These are phyloP conservation scores for Pyronema domesticum DNA, from an alignment of 495 filamentous ascomycete genomes.

Conservation along the genomic window DNA sequence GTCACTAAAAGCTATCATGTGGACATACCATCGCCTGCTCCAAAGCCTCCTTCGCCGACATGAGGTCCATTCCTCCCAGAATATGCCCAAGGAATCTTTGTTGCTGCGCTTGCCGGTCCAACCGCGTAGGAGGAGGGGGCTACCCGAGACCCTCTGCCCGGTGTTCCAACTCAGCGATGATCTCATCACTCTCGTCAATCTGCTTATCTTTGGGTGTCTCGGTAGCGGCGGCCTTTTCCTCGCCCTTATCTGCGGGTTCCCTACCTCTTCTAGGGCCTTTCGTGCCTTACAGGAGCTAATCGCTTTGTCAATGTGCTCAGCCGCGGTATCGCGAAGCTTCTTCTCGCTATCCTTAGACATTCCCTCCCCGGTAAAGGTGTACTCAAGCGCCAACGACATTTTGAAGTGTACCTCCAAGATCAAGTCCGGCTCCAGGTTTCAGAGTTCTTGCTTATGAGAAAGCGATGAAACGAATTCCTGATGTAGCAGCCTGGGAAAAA, in stretches of 20 bases:
- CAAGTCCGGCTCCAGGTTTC: slow-evolving; percentile 56
- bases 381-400: slow-evolving; percentile 86
- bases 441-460: slow-evolving; percentile 54
- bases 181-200: slow-evolving; percentile 70
- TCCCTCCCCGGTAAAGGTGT: slow-evolving; percentile 34
- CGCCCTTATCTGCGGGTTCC: slow-evolving; percentile 42
- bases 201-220: slow-evolving; percentile 35
- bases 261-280: too few species aligned
- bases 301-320: slow-evolving; percentile 58
- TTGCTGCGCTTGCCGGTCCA: slow-evolving; percentile 29
- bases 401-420: slow-evolving; percentile 91
- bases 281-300: slow-evolving; percentile 62
- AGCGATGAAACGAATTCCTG: slow-evolving; percentile 60
- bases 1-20: too few species aligned
- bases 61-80: slow-evolving; percentile 48
- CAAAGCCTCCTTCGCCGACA: slow-evolving; percentile 44
- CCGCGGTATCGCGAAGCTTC: slow-evolving; percentile 55
- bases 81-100: slow-evolving; percentile 57
- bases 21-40: slow-evolving; percentile 64
- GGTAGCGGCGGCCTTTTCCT: slow-evolving; percentile 20
- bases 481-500: slow-evolving; percentile 59
- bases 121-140: slow-evolving; percentile 11
- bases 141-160: slow-evolving; percentile 33
- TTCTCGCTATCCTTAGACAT: slow-evolving; percentile 40
- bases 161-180: slow-evolving; percentile 74